A percentile compares a stretch with the other conserved stretches of the same genome.
phyloP scores from a whole-genome alignment of 257 asterid species.

The Solanum tacnaense region DNA sequence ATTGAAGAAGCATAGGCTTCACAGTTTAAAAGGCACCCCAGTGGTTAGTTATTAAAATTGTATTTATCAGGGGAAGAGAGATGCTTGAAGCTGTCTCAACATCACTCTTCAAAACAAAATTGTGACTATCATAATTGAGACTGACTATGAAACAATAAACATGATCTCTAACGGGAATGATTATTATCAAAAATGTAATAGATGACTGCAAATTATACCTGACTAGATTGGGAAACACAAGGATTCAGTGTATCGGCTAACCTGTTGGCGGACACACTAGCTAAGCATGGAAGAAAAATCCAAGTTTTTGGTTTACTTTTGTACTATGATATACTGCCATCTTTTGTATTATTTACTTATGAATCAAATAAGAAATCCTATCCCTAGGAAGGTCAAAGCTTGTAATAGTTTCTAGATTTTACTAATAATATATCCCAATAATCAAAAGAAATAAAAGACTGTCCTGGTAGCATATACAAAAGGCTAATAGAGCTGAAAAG shows the following conservation, averaged over 20 bases:
- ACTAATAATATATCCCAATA: neutral
- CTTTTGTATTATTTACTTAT: neutral
- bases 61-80: neutral
- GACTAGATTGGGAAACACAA: neutral
- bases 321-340: neutral
- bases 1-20: neutral
- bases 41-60: neutral
- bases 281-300: neutral
- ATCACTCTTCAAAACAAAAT: neutral
- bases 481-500: neutral
- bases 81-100: neutral
- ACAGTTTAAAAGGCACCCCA: neutral
- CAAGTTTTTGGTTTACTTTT: neutral
- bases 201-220: neutral
- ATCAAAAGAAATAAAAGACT: neutral
- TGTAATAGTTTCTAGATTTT: neutral
- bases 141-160: neutral
- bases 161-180: neutral
- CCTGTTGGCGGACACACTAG: neutral
- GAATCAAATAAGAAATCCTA: neutral
- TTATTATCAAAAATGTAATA: neutral
- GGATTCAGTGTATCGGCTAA: neutral
- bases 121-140: neutral
- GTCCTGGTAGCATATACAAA: neutral
- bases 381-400: neutral